Conservation (phyloP, 768 basidiomycete species). For the Basidioascus undulatus region DNA sequence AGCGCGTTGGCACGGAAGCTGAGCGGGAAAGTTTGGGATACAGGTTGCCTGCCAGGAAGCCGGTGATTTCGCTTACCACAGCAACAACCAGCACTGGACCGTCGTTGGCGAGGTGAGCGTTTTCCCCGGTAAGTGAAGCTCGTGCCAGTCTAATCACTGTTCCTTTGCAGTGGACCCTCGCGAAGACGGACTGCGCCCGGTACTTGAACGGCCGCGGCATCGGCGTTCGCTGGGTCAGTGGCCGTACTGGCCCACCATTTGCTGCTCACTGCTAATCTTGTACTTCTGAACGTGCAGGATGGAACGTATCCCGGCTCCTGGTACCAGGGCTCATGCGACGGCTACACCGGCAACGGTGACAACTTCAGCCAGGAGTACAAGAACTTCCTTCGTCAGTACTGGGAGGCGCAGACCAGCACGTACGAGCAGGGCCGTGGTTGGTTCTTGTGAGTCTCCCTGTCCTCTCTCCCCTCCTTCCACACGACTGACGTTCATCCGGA, state of each 20-base stretch:
- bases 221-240: too few relatives aligned
- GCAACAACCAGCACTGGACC: slow-evolving; percentile 14
- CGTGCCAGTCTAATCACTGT: too few relatives aligned
- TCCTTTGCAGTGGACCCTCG: slow-evolving; percentile 18
- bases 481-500: too few relatives aligned
- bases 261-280: not conserved
- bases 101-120: slow-evolving; percentile 19
- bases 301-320: slow-evolving; percentile 15
- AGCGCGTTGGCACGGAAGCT: too few relatives aligned
- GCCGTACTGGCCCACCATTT: not conserved
- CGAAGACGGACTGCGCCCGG: slow-evolving; percentile 18
- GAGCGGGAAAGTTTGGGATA: not conserved
- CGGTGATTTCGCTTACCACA: too few relatives aligned
- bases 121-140: too few relatives aligned
- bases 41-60: slow-evolving; percentile 4
- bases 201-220: slow-evolving; percentile 8
- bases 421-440: slow-evolving; percentile 17
- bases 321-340: slow-evolving; percentile 12
- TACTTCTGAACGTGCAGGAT: slow-evolving; percentile 17
- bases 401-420: slow-evolving; percentile 43
- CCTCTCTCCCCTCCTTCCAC: not conserved
- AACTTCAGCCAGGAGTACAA: slow-evolving; percentile 55
- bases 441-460: slow-evolving; percentile 8
- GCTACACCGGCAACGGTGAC: slow-evolving; percentile 40
- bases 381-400: slow-evolving; percentile 52